Percentiles rank a stretch among this genome's conserved stretches.
Conservation (phyloP, 345 rosid species). For the Eucalyptus fibrosa region DNA sequence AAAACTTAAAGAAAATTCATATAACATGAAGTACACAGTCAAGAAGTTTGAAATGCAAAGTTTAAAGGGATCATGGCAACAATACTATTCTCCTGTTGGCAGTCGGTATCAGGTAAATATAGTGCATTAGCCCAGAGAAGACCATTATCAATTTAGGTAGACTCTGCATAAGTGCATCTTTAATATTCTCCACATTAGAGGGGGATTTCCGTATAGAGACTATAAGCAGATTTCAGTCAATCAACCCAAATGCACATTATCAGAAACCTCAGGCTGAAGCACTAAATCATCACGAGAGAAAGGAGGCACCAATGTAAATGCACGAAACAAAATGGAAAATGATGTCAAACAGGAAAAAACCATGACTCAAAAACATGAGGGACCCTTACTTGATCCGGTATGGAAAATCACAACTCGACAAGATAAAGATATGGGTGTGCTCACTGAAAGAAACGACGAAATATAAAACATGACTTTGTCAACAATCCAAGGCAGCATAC, state of each 20-base stretch:
- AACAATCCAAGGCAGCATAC: not conserved
- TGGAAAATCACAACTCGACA: not conserved
- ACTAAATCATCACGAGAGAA: not conserved
- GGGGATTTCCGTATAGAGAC: not conserved
- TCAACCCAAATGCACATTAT: not conserved
- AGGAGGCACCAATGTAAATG: not conserved
- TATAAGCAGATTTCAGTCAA: not conserved
- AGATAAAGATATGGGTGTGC: not conserved
- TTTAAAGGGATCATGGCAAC: not conserved
- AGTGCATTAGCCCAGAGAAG: not conserved
- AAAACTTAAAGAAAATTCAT: not conserved
- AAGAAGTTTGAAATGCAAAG: not conserved
- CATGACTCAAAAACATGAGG: not conserved
- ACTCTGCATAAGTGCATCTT: not conserved
- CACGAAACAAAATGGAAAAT: not conserved
- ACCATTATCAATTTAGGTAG: not conserved
- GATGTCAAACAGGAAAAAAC: not conserved
- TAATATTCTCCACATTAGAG: not conserved
- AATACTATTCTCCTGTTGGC: not conserved
- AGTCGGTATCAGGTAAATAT: not conserved
- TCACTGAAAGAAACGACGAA: not conserved
- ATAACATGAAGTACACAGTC: not conserved
- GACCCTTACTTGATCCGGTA: not conserved
- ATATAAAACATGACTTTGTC: not conserved
- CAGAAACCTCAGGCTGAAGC: not conserved